Percentiles rank a stretch among this genome's conserved stretches.
Evolutionary conservation across 441 rosid species (phyloP).

Genomic region (Pelargonium hybrid): DNA sequence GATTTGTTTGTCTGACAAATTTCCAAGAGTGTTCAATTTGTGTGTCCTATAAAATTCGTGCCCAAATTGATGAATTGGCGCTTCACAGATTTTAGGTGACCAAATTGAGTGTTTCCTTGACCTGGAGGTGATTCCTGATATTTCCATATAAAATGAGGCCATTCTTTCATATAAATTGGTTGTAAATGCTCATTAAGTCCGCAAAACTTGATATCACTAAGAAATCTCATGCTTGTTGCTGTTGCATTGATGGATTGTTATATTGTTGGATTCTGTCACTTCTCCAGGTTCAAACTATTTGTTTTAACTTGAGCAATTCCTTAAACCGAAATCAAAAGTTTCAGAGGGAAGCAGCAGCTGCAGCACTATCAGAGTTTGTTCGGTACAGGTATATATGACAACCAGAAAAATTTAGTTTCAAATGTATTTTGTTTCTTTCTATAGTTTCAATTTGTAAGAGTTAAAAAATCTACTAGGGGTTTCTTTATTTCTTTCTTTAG

Average conservation of each 20-base stretch:
- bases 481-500: not conserved
- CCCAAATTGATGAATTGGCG: no score
- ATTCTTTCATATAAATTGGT: not conserved
- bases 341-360: conserved; percentile 97
- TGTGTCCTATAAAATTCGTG: no score
- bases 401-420: conserved; percentile 9
- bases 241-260: not conserved
- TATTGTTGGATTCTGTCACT: conserved; percentile 2
- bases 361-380: conserved; percentile 90
- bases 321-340: conserved; percentile 58
- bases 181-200: not conserved
- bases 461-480: no score
- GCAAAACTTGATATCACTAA: not conserved
- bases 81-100: not conserved
- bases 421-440: conserved; percentile 6
- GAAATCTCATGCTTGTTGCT: not conserved
- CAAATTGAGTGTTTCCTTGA: not conserved
- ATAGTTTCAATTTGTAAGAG: conserved; percentile 4
- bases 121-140: not conserved
- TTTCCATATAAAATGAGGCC: not conserved
- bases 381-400: conserved; percentile 54
- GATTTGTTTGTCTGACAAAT: no score
- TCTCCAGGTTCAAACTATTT: conserved; percentile 68
- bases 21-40: no score
- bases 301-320: conserved; percentile 71